Base-by-base conservation (phyloP, 345 rosid genomes). In the Psidium friedrichsthalianum region DNA sequence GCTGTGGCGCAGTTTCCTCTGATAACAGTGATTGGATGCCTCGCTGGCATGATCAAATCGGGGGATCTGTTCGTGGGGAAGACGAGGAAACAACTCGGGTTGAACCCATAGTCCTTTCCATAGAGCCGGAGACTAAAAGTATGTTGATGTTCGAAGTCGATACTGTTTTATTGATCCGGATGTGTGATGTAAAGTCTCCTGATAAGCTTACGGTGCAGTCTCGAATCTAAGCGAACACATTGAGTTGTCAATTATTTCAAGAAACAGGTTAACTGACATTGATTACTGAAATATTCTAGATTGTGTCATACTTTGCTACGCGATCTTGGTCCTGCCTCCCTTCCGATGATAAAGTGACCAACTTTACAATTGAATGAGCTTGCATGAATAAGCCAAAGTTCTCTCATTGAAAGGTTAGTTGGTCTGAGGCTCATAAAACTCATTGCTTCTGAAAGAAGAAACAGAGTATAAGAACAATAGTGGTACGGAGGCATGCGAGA, bases 1-100 rank as follows among this genome's bases (percentile, higher is more conserved):
- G 91, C 87, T 12, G 87, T 91, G 49, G 93, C 90, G 2, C 93
- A 91, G 85, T 89, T 88, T 82, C 91, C 93, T 21, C 87, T 69
- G 55, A 36, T 74, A 8, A 88, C 91, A 42, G 18, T 88, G 56
- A 54, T 64, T n/a, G 93, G 93, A 53, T 15, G 78, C 52, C 40
- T 91, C 56, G 90, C 93, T 74, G 93, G 93, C 42, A 81, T 86
- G 59, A 84, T 87, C 54, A 91, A 91, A 82, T 89, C 93, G 22
- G 74, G 85, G 47, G 91, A 91, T 84, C 58, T 91, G 89, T 91
- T 90, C 49, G 91, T 91, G 64, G 90, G 92, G 58, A 91, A 85
- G 85, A 89, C 92, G 18, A 89, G 92, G 86, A 88, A 88, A 88
- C 80, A 78, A 83, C 53, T 86, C 9, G 83, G 87, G 22, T 74